These are phyloP conservation scores for Herpetomonas tarakana DNA, from an alignment of 208 protist genomes.

Conservation along the genomic window DNA sequence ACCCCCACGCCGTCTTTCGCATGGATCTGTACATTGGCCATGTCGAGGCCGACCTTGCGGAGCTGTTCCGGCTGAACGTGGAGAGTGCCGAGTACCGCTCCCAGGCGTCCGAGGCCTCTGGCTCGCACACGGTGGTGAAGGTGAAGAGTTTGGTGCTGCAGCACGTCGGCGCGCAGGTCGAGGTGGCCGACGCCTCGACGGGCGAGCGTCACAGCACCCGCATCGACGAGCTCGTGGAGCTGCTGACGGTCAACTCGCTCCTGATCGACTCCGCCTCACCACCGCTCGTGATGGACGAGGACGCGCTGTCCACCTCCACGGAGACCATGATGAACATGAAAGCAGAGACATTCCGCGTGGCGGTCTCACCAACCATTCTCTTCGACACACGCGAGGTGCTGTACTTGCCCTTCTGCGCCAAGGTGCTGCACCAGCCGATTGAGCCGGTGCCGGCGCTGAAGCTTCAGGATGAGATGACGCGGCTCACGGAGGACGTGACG, in stretches of 20 bases:
- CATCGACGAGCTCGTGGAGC: constrained; percentile 34
- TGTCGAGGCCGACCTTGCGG: constrained; percentile 29
- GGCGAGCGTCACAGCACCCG: constrained; percentile 12
- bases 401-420: constrained; percentile 75
- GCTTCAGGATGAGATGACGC: constrained; percentile 43
- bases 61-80: constrained; percentile 32
- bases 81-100: constrained; percentile 19
- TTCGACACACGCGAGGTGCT: constrained; percentile 72
- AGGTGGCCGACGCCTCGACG: constrained; percentile 5
- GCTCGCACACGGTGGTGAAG: not conserved
- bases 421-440: constrained; percentile 62
- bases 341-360: constrained; percentile 28
- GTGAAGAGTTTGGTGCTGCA: constrained; percentile 15
- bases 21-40: constrained; percentile 10
- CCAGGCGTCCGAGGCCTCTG: not conserved
- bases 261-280: constrained; percentile 13
- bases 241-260: constrained; percentile 22
- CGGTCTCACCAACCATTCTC: constrained; percentile 66
- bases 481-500: constrained; percentile 44
- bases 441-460: constrained; percentile 54
- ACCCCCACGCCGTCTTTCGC: not conserved
- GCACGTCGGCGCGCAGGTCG: constrained; percentile 43
- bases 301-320: constrained; percentile 23
- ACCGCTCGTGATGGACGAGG: constrained; percentile 21
- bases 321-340: constrained; percentile 41